Percentiles rank a stretch among this genome's conserved stretches.
Evolutionary conservation across 352 stramenopile species (phyloP).

Genomic region (Thraustotheca clavata): DNA sequence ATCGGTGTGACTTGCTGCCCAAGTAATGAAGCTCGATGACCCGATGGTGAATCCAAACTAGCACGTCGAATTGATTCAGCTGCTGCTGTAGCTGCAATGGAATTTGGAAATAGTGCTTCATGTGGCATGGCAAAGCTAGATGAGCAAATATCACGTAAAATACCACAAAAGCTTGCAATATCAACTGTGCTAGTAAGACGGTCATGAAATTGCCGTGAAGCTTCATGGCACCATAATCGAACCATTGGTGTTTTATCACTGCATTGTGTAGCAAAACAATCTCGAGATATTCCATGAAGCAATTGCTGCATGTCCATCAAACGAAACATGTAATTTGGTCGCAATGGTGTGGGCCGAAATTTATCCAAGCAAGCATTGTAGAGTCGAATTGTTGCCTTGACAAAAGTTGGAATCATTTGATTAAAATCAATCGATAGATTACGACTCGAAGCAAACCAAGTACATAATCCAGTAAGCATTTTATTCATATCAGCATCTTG

Average conservation of each 20-base stretch:
- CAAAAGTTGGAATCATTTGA: slow-evolving; percentile 25
- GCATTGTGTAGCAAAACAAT: slow-evolving; percentile 28
- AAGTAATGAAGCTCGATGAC: not conserved
- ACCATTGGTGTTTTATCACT: slow-evolving; percentile 42
- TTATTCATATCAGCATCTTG: slow-evolving; percentile 7
- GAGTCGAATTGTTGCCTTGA: slow-evolving; percentile 48
- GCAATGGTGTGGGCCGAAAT: slow-evolving; percentile 23
- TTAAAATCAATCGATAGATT: slow-evolving; percentile 16
- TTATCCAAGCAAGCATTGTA: slow-evolving; percentile 15
- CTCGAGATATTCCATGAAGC: slow-evolving; percentile 35
- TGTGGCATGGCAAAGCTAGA: slow-evolving; percentile 36
- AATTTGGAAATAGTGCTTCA: slow-evolving; percentile 29
- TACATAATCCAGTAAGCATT: not conserved
- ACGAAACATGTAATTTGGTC: slow-evolving; percentile 49
- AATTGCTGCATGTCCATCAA: slow-evolving; percentile 35
- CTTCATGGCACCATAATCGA: slow-evolving; percentile 70
- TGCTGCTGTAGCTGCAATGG: not conserved
- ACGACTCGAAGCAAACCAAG: not conserved
- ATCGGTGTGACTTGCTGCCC: slow-evolving; percentile 1
- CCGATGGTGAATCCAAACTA: not conserved
- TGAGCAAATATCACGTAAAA: slow-evolving; percentile 38
- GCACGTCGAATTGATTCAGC: not conserved
- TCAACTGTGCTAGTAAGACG: slow-evolving; percentile 34
- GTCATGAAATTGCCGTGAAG: slow-evolving; percentile 42
- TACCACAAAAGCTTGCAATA: slow-evolving; percentile 31